Base-by-base conservation (phyloP, 805 yeast genomes). In the Lipomyces japonicus region DNA sequence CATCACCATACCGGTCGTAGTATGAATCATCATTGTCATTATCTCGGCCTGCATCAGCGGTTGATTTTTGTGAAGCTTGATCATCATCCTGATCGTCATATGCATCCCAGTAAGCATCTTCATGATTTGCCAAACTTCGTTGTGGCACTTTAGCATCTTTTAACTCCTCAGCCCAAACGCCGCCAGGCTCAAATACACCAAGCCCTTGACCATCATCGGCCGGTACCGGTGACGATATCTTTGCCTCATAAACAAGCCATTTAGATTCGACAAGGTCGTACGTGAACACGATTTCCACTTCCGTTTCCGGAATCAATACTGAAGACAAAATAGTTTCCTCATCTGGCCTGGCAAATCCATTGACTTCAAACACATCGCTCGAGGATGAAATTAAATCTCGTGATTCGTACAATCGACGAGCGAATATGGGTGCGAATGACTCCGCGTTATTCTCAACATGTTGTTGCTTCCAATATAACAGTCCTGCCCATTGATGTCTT, bases 71-170 rank as follows among this genome's bases (percentile, higher is more conserved):
- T 18, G 34, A 12, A 32, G 39, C 30, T 43, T 43, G 26, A 39
- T 34, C 9, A 6, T 65, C 68, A 36, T 50, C 59, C 7, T 38
- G 59, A 18, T 30, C 26, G n/a, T 42, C 55, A 37, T 58, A 55
- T 12, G 42, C 41, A 3, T 39, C 53, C 47, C 59, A 58, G 40
- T 58, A 55, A 18, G 40, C 49, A 25, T 53, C 61, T 6, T 57
- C 61, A 5, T 34, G 46, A 7, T 18, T 51, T 42, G 38, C 61
- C 42, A 24, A n/a, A 3, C 12, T n/a, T 9, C 22, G 19, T 38
- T 18, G n/a, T 9, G 32, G 19, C 14, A 23, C 23, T 14, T 25
- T 23, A 22, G 35, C 44, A 6, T 30, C 32, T 21, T 14, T n/a
- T 25, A 30, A n/a, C 10, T 32, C 38, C 9, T 3, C 37, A 14